A percentile compares a stretch with the other conserved stretches of the same genome.
Evolutionary conservation across 208 protist species (phyloP).

Genomic region (Strigomonas galati): DNA sequence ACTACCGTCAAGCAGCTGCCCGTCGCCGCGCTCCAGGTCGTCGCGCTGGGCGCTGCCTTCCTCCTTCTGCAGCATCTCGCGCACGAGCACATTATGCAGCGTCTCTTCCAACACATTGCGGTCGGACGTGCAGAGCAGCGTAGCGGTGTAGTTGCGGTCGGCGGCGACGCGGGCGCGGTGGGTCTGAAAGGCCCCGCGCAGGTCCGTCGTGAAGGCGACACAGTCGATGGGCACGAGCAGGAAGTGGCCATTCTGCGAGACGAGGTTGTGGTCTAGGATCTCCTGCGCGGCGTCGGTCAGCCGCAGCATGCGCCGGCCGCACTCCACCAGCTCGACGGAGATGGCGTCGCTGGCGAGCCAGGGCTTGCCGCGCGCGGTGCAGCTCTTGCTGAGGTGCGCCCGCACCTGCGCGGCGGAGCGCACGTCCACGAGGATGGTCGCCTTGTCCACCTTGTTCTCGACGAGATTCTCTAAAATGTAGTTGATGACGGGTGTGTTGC

Average conservation of each 20-base stretch:
- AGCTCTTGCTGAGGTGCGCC: conserved; percentile 47
- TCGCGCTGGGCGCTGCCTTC: conserved; percentile 16
- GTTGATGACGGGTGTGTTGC: conserved; percentile 85
- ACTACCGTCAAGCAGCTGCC: background rate
- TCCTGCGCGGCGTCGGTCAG: conserved; percentile 55
- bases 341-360: conserved; percentile 71
- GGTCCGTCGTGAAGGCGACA: conserved; percentile 56
- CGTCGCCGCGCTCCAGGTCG: background rate
- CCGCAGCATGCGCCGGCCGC: conserved; percentile 39
- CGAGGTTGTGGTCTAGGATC: conserved; percentile 72
- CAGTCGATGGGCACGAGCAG: conserved; percentile 77
- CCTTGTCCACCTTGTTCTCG: conserved; percentile 67
- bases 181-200: conserved; percentile 49
- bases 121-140: conserved; percentile 71
- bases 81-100: conserved; percentile 65
- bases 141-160: conserved; percentile 75
- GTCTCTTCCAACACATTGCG: conserved; percentile 38
- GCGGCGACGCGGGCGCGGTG: conserved; percentile 61
- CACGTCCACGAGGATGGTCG: conserved; percentile 60
- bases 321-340: conserved; percentile 61
- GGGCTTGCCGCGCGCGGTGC: conserved; percentile 52
- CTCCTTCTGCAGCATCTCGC: conserved; percentile 25
- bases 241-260: conserved; percentile 72
- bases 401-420: conserved; percentile 39
- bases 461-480: conserved; percentile 86